Base-by-base conservation (phyloP, 2,329 filamentous ascomycete species). In the Nannizzia gypsea region DNA sequence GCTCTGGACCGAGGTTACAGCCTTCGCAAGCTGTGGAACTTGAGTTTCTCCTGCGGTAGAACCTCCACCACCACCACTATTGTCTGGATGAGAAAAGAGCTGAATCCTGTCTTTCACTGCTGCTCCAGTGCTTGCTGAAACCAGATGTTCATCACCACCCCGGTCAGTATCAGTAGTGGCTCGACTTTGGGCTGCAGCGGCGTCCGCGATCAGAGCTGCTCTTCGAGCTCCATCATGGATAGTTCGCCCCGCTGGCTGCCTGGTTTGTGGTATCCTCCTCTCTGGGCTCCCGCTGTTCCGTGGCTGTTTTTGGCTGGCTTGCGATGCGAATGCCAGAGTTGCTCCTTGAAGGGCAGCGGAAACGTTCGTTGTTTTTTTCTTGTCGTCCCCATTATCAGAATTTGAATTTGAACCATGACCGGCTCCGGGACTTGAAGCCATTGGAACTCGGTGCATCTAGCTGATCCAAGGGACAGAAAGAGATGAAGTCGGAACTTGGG, bases 21-120 rank as follows among this genome's bases (percentile, higher is more conserved):
- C 17, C 20, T 44, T 28, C 34, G 34, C 34, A 34, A 24, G 54
- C 15, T 42, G 54, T 42, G 31, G 26, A 42, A 24, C 34, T 42
- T 17, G 54, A 15, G 24, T 42, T 42, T n/a, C 17, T 38, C 28
- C 54, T 56, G 54, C 15, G 34, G 38, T 56, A 42, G 38, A 42
- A 56, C 31, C 54, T 42, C 28, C 28, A 8, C 28, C 28, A 3
- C 28, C 31, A 3, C 31, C 54, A 24, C 26, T 56, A 9, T 24
- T 24, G 17, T 40, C n/a, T 22, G 31, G 54, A 11, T 64, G 64
- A 24, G 66, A 64, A 60, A 73, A 73, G 57, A 61, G 66, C 55
- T 70, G 70, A 56, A 75, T 72, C 61, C 70, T 74, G 61, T 73
- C 71, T 63, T 64, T 73, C 44, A 76, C 73, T 3, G 72, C 70